Conservation (phyloP, 202 grass and related monocot species). For the Thinopyrum obtusiflorum region DNA sequence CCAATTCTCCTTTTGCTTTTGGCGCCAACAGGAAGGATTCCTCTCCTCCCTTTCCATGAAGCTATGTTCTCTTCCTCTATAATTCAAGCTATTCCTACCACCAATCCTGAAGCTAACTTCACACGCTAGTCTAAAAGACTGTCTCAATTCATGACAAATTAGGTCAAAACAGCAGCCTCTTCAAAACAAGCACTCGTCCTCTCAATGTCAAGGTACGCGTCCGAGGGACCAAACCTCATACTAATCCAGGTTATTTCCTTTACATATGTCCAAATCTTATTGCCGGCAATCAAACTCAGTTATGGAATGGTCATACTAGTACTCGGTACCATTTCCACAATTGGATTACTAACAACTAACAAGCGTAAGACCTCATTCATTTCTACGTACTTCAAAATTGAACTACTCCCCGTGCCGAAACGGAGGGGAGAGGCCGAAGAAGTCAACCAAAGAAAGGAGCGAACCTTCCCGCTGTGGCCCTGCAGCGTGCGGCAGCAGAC, state of each 20-base stretch:
- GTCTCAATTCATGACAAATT: neutral
- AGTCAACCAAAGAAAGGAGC: slow-evolving; percentile 20
- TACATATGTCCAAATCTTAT: neutral
- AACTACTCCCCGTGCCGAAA: neutral
- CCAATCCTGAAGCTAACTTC: neutral
- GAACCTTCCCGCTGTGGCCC: slow-evolving; percentile 93
- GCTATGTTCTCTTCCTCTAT: neutral
- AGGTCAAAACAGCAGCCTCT: neutral
- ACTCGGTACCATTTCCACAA: neutral
- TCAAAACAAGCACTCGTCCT: neutral
- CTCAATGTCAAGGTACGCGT: neutral
- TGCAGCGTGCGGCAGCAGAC: slow-evolving; percentile 96
- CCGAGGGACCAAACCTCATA: neutral
- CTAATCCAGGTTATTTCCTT: neutral
- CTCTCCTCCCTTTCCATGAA: neutral
- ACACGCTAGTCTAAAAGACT: neutral
- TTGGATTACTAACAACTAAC: neutral
- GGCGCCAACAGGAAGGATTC: neutral
- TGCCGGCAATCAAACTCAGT: neutral
- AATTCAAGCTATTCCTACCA: neutral
- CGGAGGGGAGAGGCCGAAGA: slow-evolving; percentile 16
- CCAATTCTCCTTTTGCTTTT: neutral
- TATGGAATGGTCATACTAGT: neutral
- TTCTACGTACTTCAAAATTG: neutral
- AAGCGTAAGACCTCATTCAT: neutral